Evolutionary conservation across 2,329 filamentous ascomycete genomes (phyloP).

Genomic region (Diplodia mutila): DNA sequence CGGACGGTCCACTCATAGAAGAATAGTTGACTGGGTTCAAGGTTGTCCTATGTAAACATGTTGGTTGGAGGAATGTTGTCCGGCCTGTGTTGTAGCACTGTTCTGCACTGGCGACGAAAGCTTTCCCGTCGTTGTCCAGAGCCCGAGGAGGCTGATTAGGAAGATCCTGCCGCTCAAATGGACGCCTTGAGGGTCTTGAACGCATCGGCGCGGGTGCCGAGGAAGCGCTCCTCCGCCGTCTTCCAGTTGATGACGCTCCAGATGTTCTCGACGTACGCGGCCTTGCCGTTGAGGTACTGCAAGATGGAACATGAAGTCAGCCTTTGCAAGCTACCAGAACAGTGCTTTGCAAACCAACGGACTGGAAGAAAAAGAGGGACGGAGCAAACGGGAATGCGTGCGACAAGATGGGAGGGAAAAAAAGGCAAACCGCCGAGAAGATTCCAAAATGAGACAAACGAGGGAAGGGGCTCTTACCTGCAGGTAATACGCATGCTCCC

Average conservation of each 20-base stretch:
- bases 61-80: no score
- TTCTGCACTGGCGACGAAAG: not conserved
- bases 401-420: not conserved
- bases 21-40: no score
- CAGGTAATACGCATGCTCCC: slow-evolving; percentile 92
- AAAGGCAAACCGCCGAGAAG: no score
- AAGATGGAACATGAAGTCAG: not conserved
- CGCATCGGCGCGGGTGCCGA: slow-evolving; percentile 47
- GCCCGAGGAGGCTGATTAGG: not conserved
- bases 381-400: not conserved
- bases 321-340: not conserved
- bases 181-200: slow-evolving; percentile 44
- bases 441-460: no score
- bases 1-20: no score
- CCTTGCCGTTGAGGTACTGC: slow-evolving; percentile 75
- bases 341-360: not conserved
- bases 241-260: slow-evolving; percentile 82
- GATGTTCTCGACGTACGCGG: slow-evolving; percentile 73
- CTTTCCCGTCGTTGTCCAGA: not conserved
- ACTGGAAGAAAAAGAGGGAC: slow-evolving; percentile 10
- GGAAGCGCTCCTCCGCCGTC: slow-evolving; percentile 66
- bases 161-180: slow-evolving; percentile 22
- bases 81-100: not conserved
- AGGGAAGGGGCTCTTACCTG: slow-evolving; percentile 54
- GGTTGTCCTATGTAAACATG: no score